Evolutionary conservation across 371 early-diverging fungal species (phyloP).

Genomic region (Mucor circinelloides): DNA sequence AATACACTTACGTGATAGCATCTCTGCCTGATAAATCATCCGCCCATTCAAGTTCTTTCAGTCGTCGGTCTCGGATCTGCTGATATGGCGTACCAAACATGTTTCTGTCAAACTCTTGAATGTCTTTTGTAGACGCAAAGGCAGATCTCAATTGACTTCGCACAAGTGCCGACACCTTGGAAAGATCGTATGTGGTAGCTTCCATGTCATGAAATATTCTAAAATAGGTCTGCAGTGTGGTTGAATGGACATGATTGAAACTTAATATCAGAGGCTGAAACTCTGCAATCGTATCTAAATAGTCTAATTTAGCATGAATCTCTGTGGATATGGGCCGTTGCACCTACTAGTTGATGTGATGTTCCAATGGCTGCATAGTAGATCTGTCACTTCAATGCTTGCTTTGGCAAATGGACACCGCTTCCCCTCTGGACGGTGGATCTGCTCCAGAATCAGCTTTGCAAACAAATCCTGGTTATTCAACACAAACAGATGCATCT

Average conservation of each 20-base stretch:
- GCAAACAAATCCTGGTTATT: slow-evolving; percentile 50
- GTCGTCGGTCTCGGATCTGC: slow-evolving; percentile 65
- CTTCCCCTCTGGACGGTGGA: slow-evolving; percentile 56
- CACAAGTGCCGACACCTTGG: slow-evolving; percentile 60
- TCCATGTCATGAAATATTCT: slow-evolving; percentile 73
- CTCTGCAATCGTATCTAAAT: slow-evolving; percentile 51
- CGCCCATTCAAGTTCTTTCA: slow-evolving; percentile 73
- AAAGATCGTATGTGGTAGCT: slow-evolving; percentile 62
- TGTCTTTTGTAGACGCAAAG: slow-evolving; percentile 42
- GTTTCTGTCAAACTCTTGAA: slow-evolving; percentile 58
- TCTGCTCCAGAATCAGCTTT: slow-evolving; percentile 63
- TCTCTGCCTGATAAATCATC: slow-evolving; percentile 67
- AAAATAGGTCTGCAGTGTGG: slow-evolving; percentile 60
- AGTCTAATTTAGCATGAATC: background rate
- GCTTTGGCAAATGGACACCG: slow-evolving; percentile 72
- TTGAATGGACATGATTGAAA: slow-evolving; percentile 62
- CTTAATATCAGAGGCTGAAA: slow-evolving; percentile 68
- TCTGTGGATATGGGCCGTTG: background rate
- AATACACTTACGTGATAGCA: slow-evolving; percentile 61
- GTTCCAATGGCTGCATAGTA: slow-evolving; percentile 74
- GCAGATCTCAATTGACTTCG: slow-evolving; percentile 56
- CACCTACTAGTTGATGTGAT: slow-evolving; percentile 60
- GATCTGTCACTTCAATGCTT: slow-evolving; percentile 69
- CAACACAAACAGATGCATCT: slow-evolving; percentile 61
- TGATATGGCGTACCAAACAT: slow-evolving; percentile 70